Evolutionary conservation across 768 basidiomycete genomes (phyloP), one percentile per base, ranked within the genome.

Genomic region (Wakefieldia striispora): DNA sequence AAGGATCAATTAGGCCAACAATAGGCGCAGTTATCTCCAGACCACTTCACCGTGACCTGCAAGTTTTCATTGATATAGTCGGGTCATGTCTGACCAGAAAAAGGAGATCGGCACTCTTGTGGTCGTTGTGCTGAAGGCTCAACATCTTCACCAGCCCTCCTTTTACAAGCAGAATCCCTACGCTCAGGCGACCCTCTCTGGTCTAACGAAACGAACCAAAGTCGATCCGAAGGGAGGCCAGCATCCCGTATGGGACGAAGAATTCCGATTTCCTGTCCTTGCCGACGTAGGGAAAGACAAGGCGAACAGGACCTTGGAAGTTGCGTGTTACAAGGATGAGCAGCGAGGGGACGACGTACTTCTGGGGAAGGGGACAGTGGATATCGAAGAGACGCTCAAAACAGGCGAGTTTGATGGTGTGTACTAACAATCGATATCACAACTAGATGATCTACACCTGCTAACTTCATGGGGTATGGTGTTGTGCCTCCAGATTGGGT

Each of bases 131-230:
- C 79, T 95, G 57, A 91, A 94, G 69, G 92, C 88, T 5, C 79
- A 79, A 53, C 86, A 95, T 61, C 75, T 95, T 19, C 87, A 95
- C 71, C 87, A 84, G 44, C 88, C 88, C 57, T 82, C 80, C 7
- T 87, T 97, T 63, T 86, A 88, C 68, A 97, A 97, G 67, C 93
- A 95, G 63, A 89, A 95, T 68, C 92, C 88, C 1, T 95, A 84
- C 64, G 85, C 84, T 3, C 78, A 86, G 55, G 74, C 82, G 6
- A 71, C 74, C 3, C 69, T 94, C 50, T 69, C 73, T 66, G 82
- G 83, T 34, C 72, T 72, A 16, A 83, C 78, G 44, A 82, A 88
- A 61, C 79, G 79, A 49, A 93, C 91, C 1, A 74, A 79, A 45
- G 77, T 84, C 51, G 87, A 91, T 60, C 75, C 83, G 56, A 91